A percentile compares a stretch with the other conserved stretches of the same genome.
Evolutionary conservation across 1,139 yeast species (phyloP).

Genomic region (Scheffersomyces insectosa): DNA sequence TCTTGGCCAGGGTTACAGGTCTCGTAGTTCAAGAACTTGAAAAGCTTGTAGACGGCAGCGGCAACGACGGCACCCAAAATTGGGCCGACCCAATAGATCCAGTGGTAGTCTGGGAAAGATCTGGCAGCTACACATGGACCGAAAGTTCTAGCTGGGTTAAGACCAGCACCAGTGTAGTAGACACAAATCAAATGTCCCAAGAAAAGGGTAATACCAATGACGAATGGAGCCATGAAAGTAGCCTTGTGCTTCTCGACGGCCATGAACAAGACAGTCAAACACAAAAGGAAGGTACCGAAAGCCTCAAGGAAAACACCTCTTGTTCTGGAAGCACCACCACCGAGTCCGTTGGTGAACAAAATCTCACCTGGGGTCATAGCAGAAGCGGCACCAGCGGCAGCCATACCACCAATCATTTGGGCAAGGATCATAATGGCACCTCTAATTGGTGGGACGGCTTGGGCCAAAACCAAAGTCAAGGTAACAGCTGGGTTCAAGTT

Average conservation of each 20-base stretch:
- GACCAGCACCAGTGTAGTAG: constrained; percentile 88
- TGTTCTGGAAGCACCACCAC: constrained; percentile 69
- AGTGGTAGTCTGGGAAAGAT: constrained; percentile 78
- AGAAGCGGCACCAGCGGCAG: constrained; percentile 87
- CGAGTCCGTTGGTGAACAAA: constrained; percentile 69
- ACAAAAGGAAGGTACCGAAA: constrained; percentile 73
- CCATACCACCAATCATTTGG: constrained; percentile 84
- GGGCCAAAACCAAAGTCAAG: constrained; percentile 64
- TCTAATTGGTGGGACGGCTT: constrained; percentile 74
- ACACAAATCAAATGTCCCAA: constrained; percentile 81
- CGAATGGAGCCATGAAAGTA: constrained; percentile 79
- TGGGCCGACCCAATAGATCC: constrained; percentile 95
- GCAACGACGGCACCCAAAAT: constrained; percentile 69
- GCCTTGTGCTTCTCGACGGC: constrained; percentile 84
- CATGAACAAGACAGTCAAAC: constrained; percentile 75
- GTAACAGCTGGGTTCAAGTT: constrained; percentile 91
- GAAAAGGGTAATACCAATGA: constrained; percentile 80
- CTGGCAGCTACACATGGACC: constrained; percentile 79
- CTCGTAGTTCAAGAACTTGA: constrained; percentile 68
- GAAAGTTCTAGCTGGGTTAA: constrained; percentile 87
- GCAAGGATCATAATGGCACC: constrained; percentile 64
- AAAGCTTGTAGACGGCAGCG: constrained; percentile 63
- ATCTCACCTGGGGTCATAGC: constrained; percentile 87
- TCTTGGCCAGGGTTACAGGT: constrained; percentile 76
- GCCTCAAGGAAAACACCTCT: constrained; percentile 84